A percentile compares a stretch with the other conserved stretches of the same genome.
These are phyloP conservation scores for Aspergillus viridinutans DNA, from an alignment of 2,329 filamentous ascomycete species.

Conservation along the genomic window DNA sequence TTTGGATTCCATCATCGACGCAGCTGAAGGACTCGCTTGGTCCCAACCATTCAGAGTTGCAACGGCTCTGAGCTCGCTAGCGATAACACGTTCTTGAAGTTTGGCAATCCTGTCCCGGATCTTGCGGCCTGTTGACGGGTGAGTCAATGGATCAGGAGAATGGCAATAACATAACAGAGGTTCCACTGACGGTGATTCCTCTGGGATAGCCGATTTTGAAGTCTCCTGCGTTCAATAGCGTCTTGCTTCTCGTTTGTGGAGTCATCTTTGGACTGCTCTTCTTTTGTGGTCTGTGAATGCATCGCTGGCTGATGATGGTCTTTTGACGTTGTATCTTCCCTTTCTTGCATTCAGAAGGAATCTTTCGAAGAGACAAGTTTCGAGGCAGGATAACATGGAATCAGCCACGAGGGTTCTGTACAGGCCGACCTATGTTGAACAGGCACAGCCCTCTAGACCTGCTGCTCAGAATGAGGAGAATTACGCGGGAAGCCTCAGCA, in stretches of 20 bases:
- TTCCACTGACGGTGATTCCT: constrained; percentile 27
- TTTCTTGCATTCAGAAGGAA: neutral
- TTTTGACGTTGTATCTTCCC: neutral
- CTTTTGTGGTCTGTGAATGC: constrained; percentile 7
- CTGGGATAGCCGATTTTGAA: constrained; percentile 32
- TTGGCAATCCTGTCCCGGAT: constrained; percentile 33
- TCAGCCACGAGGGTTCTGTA: neutral
- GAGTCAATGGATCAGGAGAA: neutral
- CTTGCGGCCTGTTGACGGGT: constrained; percentile 23
- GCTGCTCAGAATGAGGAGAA: too few species aligned
- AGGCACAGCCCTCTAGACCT: neutral
- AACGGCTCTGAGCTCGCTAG: constrained; percentile 29
- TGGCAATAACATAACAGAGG: neutral
- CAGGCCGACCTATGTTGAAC: neutral
- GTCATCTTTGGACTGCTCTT: constrained; percentile 7
- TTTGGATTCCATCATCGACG: constrained; percentile 4
- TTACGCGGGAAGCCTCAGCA: neutral
- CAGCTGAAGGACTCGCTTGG: constrained; percentile 12
- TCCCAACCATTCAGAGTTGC: constrained; percentile 28
- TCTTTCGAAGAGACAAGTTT: neutral
- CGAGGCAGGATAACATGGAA: neutral
- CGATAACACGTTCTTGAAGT: constrained; percentile 32
- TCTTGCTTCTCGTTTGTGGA: constrained; percentile 21
- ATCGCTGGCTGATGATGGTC: neutral
- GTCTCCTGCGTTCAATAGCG: constrained; percentile 25